Conservation (phyloP, 192 early-diverging fungal genomes). For the Coemansia sp. region DNA sequence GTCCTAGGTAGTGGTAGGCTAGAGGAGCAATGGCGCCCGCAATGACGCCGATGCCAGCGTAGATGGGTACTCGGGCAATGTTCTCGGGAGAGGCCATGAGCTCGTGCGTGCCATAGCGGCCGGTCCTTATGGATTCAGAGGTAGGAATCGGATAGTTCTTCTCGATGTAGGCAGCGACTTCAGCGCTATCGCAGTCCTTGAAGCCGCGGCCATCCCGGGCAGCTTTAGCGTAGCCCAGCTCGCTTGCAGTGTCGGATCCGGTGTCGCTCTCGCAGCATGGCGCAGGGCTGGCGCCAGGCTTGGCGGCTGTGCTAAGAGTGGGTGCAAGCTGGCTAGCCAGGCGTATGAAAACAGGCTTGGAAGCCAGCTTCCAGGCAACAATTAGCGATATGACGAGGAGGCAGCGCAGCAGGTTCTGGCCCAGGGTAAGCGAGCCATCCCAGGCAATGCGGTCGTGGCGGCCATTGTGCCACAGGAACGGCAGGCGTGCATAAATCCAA, state of each 20-base stretch:
- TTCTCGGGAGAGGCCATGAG: slow-evolving; percentile 46
- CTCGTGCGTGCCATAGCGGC: slow-evolving; percentile 42
- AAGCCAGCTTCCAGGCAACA: slow-evolving; percentile 45
- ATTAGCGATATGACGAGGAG: slow-evolving; percentile 25
- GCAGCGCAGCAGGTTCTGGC: slow-evolving; percentile 37
- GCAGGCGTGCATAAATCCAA: slow-evolving; percentile 43
- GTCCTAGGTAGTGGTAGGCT: slow-evolving; percentile 15
- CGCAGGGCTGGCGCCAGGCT: neutral
- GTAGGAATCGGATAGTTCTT: slow-evolving; percentile 20
- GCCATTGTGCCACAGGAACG: slow-evolving; percentile 36
- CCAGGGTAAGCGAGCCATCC: slow-evolving; percentile 33
- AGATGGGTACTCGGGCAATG: slow-evolving; percentile 50
- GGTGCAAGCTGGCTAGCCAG: slow-evolving; percentile 14
- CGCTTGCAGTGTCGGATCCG: neutral
- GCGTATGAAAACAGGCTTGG: slow-evolving; percentile 27
- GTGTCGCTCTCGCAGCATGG: slow-evolving; percentile 8
- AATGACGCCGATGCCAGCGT: slow-evolving; percentile 39
- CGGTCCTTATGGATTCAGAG: slow-evolving; percentile 5
- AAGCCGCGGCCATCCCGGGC: neutral
- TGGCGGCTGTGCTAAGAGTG: neutral
- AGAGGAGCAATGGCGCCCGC: slow-evolving; percentile 26
- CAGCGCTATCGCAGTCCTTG: neutral
- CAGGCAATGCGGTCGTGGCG: slow-evolving; percentile 36
- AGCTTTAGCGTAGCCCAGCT: neutral
- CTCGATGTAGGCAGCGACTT: neutral